phyloP scores from a whole-genome alignment of 2,329 filamentous ascomycete genomes.

The Epichloe baconii region DNA sequence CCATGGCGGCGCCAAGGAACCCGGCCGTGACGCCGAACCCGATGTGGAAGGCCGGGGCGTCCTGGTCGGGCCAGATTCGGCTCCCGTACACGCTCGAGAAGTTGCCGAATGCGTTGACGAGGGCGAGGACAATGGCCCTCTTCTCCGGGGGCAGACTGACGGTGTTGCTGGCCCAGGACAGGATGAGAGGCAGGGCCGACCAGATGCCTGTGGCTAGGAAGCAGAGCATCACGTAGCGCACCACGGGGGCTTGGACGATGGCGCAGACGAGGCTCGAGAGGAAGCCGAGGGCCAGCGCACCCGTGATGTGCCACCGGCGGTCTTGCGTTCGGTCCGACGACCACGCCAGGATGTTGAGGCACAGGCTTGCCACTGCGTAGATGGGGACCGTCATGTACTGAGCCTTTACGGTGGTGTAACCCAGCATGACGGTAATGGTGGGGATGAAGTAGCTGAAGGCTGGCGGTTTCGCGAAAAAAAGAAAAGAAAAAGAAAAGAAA shows the following conservation, averaged over 20 bases:
- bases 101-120: slow-evolving; percentile 20
- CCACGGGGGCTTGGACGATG: slow-evolving; percentile 10
- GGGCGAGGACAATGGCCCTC: slow-evolving; percentile 18
- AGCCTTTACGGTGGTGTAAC: slow-evolving; percentile 29
- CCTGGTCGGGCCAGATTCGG: slow-evolving; percentile 16
- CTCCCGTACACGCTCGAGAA: slow-evolving; percentile 19
- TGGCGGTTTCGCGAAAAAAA: background rate
- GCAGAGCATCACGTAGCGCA: slow-evolving; percentile 16
- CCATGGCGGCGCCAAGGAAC: slow-evolving; percentile 12
- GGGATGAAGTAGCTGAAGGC: slow-evolving; percentile 41
- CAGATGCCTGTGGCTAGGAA: slow-evolving; percentile 5
- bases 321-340: slow-evolving; percentile 10
- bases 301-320: slow-evolving; percentile 12
- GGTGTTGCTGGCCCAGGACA: slow-evolving; percentile 17
- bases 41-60: slow-evolving; percentile 14
- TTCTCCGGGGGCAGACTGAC: slow-evolving; percentile 17
- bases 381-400: slow-evolving; percentile 32
- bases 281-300: slow-evolving; percentile 10
- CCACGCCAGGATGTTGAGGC: slow-evolving; percentile 13
- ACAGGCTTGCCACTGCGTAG: slow-evolving; percentile 3
- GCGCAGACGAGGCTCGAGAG: slow-evolving; percentile 10
- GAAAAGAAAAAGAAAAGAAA: too few species aligned
- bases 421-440: slow-evolving; percentile 33
- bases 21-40: slow-evolving; percentile 18
- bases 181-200: slow-evolving; percentile 5